Percentiles rank a stretch among this genome's conserved stretches.
Evolutionary conservation across 2,329 filamentous ascomycete genomes (phyloP).

Genomic region (Polychaeton citri): DNA sequence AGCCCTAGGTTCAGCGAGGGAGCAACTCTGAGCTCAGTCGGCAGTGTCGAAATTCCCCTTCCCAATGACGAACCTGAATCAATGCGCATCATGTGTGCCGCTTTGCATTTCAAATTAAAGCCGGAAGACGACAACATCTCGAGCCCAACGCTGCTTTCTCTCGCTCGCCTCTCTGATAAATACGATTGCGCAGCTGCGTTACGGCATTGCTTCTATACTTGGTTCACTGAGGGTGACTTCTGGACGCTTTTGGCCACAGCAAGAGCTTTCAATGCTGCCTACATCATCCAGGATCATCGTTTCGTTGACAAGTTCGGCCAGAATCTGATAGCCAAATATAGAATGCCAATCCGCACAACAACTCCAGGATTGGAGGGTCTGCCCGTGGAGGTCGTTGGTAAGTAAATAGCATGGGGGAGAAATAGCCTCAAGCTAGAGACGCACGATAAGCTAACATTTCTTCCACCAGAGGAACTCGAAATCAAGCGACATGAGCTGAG

Average conservation of each 20-base stretch:
- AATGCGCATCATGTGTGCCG: slow-evolving; percentile 1
- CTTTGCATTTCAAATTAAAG: neutral
- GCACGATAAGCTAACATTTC: too few relatives aligned
- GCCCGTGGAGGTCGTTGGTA: neutral
- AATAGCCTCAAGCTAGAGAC: too few relatives aligned
- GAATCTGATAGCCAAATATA: slow-evolving; percentile 1
- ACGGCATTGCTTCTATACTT: neutral
- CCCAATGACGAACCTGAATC: neutral
- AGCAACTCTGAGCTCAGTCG: neutral
- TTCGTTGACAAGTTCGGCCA: neutral
- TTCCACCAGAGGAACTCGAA: neutral
- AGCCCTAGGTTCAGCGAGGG: neutral
- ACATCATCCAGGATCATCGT: neutral
- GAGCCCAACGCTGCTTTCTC: slow-evolving; percentile 2
- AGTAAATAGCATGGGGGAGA: too few relatives aligned
- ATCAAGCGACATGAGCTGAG: neutral
- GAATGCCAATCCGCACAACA: slow-evolving; percentile 2
- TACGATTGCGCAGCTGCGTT: slow-evolving; percentile 2
- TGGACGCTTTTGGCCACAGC: neutral
- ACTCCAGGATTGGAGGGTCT: neutral
- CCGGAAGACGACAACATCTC: slow-evolving; percentile 1
- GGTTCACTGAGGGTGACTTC: neutral
- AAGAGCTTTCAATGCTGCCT: neutral
- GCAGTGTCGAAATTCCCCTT: neutral
- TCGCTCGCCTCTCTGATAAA: slow-evolving; percentile 1